These are phyloP conservation scores for Purshia tridentata DNA, from an alignment of 306 rosid species.

Conservation along the genomic window DNA sequence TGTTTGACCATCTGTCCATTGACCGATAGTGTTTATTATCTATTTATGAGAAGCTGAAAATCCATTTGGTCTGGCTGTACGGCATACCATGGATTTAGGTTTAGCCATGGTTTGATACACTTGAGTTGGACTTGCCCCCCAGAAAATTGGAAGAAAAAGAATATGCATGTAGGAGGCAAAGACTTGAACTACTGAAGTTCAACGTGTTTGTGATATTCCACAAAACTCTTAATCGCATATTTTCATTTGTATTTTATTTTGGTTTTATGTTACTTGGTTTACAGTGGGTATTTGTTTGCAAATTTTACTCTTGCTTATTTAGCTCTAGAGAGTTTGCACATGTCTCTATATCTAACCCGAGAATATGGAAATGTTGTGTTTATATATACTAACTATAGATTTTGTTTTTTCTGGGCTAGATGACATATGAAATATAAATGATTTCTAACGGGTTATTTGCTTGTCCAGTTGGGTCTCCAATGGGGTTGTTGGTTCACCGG, in stretches of 20 bases:
- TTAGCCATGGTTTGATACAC: not conserved
- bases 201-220: not conserved
- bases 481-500: conserved; percentile 97
- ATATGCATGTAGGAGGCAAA: too few species aligned
- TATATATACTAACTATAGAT: not conserved
- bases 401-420: not conserved
- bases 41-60: not conserved
- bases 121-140: not conserved
- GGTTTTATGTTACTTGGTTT: too few species aligned
- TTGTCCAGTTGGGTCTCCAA: conserved; percentile 88
- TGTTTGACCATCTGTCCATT: not conserved
- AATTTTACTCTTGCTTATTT: not conserved
- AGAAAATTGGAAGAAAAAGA: not conserved
- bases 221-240: not conserved
- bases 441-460: conserved; percentile 7
- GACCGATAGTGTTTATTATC: not conserved
- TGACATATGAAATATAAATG: not conserved
- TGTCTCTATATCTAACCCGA: too few species aligned
- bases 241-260: not conserved
- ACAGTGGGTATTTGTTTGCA: not conserved
- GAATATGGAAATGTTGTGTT: not conserved
- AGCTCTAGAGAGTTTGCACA: too few species aligned
- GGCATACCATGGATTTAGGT: not conserved
- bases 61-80: not conserved
- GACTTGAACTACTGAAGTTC: not conserved